A percentile compares a stretch with the other conserved stretches of the same genome.
Conservation (phyloP, 805 yeast genomes). For the Zygoascus flipseniorum region DNA sequence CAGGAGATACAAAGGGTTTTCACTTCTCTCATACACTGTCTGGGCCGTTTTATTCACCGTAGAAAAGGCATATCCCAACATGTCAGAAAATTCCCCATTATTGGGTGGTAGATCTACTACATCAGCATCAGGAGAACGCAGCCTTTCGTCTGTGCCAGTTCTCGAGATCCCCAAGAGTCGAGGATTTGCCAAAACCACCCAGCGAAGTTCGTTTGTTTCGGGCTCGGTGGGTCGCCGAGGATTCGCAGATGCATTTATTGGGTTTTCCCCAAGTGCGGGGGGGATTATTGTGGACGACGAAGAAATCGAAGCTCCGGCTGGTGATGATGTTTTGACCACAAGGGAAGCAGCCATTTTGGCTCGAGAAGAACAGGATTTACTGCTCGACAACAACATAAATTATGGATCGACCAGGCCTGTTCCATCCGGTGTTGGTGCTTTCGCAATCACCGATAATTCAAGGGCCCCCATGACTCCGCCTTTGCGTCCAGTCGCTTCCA, state of each 20-base stretch:
- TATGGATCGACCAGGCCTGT: not conserved
- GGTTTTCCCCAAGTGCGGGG: not conserved
- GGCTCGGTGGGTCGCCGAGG: slow-evolving; percentile 24
- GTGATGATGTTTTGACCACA: slow-evolving; percentile 22
- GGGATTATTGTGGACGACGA: not conserved
- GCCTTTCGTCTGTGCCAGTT: not conserved
- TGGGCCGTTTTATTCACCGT: too few relatives aligned
- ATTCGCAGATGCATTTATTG: slow-evolving; percentile 14
- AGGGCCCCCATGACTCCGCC: not conserved
- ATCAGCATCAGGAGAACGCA: not conserved
- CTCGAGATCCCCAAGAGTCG: slow-evolving; percentile 9
- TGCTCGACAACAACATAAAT: slow-evolving; percentile 16
- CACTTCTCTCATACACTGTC: too few relatives aligned
- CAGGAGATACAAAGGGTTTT: too few relatives aligned
- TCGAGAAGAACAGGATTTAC: slow-evolving; percentile 24
- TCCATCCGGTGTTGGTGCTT: not conserved
- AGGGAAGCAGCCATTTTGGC: slow-evolving; percentile 22
- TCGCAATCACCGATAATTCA: not conserved
- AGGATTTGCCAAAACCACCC: slow-evolving; percentile 16
- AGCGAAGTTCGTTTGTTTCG: slow-evolving; percentile 16
- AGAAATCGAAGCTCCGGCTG: not conserved
- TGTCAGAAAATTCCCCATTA: slow-evolving; percentile 4
- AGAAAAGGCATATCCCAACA: not conserved
- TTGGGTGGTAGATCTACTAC: not conserved
- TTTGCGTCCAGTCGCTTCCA: slow-evolving; percentile 1